Conservation (phyloP, 805 yeast species). For the Myxozyma mucilagina region DNA sequence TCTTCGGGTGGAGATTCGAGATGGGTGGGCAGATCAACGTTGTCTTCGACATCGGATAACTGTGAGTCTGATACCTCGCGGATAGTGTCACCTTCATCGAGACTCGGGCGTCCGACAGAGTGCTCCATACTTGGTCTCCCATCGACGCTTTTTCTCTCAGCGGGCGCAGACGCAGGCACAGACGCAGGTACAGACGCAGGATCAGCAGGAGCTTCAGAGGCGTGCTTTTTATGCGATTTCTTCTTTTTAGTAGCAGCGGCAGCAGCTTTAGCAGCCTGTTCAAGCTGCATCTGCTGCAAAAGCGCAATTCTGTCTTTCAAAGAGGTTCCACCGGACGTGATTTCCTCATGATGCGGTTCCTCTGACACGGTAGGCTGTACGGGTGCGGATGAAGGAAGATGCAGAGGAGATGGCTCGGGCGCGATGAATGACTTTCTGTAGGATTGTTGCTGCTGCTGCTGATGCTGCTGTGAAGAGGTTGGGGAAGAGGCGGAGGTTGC, state of each 20-base stretch:
- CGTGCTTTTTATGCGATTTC: constrained; percentile 14
- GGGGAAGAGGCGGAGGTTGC: constrained; percentile 42
- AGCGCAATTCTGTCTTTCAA: constrained; percentile 83
- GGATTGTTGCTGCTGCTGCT: constrained; percentile 49
- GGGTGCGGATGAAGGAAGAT: constrained; percentile 48
- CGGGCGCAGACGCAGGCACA: not conserved
- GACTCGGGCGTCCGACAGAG: too few species aligned
- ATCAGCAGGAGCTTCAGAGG: constrained; percentile 1
- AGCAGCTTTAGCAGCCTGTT: constrained; percentile 49
- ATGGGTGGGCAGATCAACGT: constrained; percentile 1
- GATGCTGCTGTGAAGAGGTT: constrained; percentile 44
- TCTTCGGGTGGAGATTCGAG: constrained; percentile 10
- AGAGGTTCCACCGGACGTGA: constrained; percentile 49
- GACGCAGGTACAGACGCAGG: constrained; percentile 20
- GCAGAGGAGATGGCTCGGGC: too few species aligned
- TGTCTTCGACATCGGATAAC: constrained; percentile 16
- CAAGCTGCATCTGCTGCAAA: constrained; percentile 76
- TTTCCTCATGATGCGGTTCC: constrained; percentile 28
- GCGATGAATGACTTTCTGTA: constrained; percentile 59
- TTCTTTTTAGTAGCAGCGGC: constrained; percentile 14
- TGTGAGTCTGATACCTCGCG: constrained; percentile 7
- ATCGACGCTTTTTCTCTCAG: constrained; percentile 1
- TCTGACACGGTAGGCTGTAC: constrained; percentile 22
- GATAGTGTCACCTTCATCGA: too few species aligned
- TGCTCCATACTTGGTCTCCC: too few species aligned